These are phyloP conservation scores for Suillus paluster DNA, from an alignment of 768 basidiomycete genomes.

Conservation along the genomic window DNA sequence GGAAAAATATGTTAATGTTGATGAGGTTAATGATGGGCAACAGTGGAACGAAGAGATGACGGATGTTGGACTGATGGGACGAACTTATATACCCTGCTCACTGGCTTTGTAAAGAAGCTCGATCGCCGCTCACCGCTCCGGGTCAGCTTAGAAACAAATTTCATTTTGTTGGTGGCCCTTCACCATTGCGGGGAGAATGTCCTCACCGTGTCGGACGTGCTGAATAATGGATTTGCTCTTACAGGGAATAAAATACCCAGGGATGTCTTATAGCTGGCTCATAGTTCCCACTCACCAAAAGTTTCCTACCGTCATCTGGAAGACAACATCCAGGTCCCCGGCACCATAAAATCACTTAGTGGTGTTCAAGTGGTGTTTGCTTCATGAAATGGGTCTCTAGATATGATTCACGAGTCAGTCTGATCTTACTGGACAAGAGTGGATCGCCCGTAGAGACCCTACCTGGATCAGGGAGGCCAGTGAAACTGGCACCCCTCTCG, in stretches of 20 bases:
- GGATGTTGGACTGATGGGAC: background rate
- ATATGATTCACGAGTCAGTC: background rate
- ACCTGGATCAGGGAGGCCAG: background rate
- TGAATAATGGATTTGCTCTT: slow-evolving; percentile 13
- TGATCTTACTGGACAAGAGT: background rate
- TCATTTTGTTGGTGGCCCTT: background rate
- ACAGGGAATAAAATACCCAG: slow-evolving; percentile 1
- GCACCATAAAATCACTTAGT: background rate
- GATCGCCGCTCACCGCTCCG: background rate
- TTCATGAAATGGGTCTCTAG: background rate
- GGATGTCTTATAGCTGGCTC: background rate
- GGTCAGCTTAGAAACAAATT: slow-evolving; percentile 12
- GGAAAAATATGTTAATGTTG: background rate
- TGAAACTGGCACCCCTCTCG: background rate
- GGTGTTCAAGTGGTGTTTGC: too few relatives aligned
- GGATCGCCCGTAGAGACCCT: background rate
- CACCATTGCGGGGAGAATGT: slow-evolving; percentile 17
- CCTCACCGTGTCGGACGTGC: slow-evolving; percentile 12
- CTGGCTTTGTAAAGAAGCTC: slow-evolving; percentile 4
- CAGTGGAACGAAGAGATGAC: slow-evolving; percentile 2
- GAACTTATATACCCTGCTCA: slow-evolving; percentile 11
- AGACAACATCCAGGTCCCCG: too few relatives aligned
- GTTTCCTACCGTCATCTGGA: too few relatives aligned
- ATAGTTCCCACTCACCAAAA: background rate
- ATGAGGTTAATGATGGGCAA: slow-evolving; percentile 3